Base-by-base conservation (phyloP, 2,329 filamentous ascomycete genomes). In the Fusarium equiseti region DNA sequence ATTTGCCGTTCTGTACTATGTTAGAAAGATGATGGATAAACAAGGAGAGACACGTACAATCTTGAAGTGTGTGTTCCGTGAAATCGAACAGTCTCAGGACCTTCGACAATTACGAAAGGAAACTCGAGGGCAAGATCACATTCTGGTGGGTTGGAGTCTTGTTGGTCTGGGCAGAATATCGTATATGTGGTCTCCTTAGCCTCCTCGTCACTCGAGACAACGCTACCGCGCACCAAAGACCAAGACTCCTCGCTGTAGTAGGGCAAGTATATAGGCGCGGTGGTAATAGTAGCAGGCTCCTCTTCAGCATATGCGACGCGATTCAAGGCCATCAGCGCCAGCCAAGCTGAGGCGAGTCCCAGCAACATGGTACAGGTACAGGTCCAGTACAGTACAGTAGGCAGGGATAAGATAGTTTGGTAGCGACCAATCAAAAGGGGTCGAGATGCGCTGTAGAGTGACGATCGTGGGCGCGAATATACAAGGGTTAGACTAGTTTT, bases 51-150 rank as follows among this genome's bases (percentile, higher is more conserved):
- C 27, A 71, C 82, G 20, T 76, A 85, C 83, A 83, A 79, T 32
- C 79, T 82, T 6, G 82, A 83, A 3, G 83, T 80, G 16, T 79
- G 77, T 7, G 81, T 81, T 22, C 83, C 83, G 43, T 81, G 79
- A 32, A 84, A 86, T 50, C 79, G 74, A 35, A 86, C 78, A 7
- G 83, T 85, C 40, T 77, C 75, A 15, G 83, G 80, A 0, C 84
- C 84, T 66, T 85, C 83, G 15, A 83, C 80, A 60, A 86, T 79
- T 50, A 83, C 69, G 66, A 86, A 86, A 7, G 84, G 84, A 38
- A 85, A 80, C 46, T 84, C 82, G 16, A 83, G 80, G 9, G 81
- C 81, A 10, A 86, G 76, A 58, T 82, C 80, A 73, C 84, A 86
- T 9, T 77, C 78, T 8, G 77, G 77, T 5, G 80, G 79, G n/a